These are phyloP conservation scores for Epipyxis sp. DNA, from an alignment of 108 stramenopile species.

Conservation along the genomic window DNA sequence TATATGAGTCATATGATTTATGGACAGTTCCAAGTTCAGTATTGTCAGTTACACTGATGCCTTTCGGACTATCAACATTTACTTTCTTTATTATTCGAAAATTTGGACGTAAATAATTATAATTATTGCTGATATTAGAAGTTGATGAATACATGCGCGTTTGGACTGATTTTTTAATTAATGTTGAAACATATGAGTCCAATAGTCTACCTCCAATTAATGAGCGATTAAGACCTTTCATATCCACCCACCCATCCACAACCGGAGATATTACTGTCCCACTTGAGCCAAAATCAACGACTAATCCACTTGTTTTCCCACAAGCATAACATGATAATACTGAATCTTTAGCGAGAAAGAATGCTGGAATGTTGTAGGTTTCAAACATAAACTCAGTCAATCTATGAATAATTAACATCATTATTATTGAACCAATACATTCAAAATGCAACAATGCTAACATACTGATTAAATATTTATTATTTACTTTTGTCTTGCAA, in stretches of 20 bases:
- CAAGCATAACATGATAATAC: constrained; percentile 48
- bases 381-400: constrained; percentile 49
- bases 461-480: too few relatives aligned
- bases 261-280: constrained; percentile 44
- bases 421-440: too few relatives aligned
- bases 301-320: constrained; percentile 53
- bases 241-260: constrained; percentile 43
- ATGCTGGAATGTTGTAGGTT: constrained; percentile 42
- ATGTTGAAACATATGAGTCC: neutral
- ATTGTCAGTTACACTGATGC: constrained; percentile 4
- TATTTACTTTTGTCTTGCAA: neutral
- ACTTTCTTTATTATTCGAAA: too few relatives aligned
- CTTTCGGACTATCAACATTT: neutral
- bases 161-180: neutral
- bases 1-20: neutral
- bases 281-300: constrained; percentile 43
- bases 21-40: neutral
- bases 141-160: neutral
- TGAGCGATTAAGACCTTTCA: constrained; percentile 21
- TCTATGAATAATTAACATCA: too few relatives aligned
- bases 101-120: too few relatives aligned
- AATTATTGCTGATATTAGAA: neutral
- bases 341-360: constrained; percentile 51
- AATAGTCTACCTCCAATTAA: constrained; percentile 27
- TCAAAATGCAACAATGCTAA: too few relatives aligned